Conservation (phyloP, 208 protist species). For the Wallacemonas sp. region DNA sequence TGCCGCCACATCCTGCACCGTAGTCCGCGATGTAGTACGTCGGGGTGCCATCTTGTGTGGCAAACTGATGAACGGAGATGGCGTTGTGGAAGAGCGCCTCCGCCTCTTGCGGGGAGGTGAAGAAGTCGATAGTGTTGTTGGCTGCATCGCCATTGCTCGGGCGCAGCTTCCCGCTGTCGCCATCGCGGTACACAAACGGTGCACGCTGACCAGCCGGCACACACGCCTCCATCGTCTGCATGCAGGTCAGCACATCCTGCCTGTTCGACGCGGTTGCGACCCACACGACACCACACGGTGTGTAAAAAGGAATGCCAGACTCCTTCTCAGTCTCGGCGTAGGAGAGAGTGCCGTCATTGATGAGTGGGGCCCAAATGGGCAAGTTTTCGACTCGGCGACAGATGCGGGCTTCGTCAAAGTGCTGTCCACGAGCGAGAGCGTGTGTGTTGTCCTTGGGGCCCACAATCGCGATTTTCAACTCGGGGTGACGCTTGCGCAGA, state of each 20-base stretch:
- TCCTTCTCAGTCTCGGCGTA: slow-evolving; percentile 24
- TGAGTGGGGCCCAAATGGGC: slow-evolving; percentile 15
- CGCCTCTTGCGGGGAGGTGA: slow-evolving; percentile 4
- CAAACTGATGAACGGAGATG: slow-evolving; percentile 21
- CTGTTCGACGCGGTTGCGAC: slow-evolving; percentile 8
- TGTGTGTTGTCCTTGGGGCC: slow-evolving; percentile 18
- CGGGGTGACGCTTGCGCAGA: slow-evolving; percentile 15
- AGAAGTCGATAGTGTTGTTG: slow-evolving; percentile 10
- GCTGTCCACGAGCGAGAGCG: slow-evolving; percentile 24
- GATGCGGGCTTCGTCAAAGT: slow-evolving; percentile 33
- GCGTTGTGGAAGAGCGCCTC: slow-evolving; percentile 17
- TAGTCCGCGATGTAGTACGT: slow-evolving; percentile 32
- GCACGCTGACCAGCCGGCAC: not conserved
- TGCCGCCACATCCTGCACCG: slow-evolving; percentile 17
- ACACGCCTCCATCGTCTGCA: slow-evolving; percentile 14
- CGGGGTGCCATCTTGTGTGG: not conserved
- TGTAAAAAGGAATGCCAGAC: slow-evolving; percentile 22
- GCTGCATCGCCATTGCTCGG: slow-evolving; percentile 15
- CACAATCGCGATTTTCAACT: slow-evolving; percentile 17
- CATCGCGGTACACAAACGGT: slow-evolving; percentile 16
- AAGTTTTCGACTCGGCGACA: slow-evolving; percentile 22
- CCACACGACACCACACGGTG: slow-evolving; percentile 20
- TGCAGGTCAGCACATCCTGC: slow-evolving; percentile 1
- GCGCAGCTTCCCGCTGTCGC: not conserved
- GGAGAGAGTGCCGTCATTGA: slow-evolving; percentile 16